Percentiles rank a stretch among this genome's conserved stretches.
Evolutionary conservation across 2,329 filamentous ascomycete species (phyloP).

Genomic region (Monosporascus ibericus): DNA sequence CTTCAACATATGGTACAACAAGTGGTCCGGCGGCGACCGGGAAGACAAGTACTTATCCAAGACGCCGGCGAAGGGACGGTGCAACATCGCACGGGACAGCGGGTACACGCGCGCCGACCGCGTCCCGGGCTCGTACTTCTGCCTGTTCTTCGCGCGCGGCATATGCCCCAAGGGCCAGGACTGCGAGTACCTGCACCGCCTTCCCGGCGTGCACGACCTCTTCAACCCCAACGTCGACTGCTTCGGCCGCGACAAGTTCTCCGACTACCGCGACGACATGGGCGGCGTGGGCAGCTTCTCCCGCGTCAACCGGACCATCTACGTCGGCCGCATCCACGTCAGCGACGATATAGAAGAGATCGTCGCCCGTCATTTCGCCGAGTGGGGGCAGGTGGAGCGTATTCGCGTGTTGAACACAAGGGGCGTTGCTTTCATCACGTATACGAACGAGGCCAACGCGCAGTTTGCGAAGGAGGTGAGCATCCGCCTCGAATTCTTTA

Average conservation of each 20-base stretch:
- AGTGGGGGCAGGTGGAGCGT: slow-evolving; percentile 92
- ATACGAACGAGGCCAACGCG: slow-evolving; percentile 81
- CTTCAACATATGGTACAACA: slow-evolving; percentile 99
- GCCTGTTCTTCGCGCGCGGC: slow-evolving; percentile 83
- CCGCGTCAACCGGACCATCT: slow-evolving; percentile 89
- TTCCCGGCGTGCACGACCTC: slow-evolving; percentile 80
- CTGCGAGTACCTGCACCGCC: slow-evolving; percentile 87
- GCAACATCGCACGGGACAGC: slow-evolving; percentile 74
- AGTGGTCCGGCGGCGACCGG: slow-evolving; percentile 92
- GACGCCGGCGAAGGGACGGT: slow-evolving; percentile 75
- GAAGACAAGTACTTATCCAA: slow-evolving; percentile 87
- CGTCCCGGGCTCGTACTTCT: slow-evolving; percentile 80
- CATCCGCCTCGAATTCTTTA: background rate
- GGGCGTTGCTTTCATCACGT: slow-evolving; percentile 93
- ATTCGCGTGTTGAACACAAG: slow-evolving; percentile 80
- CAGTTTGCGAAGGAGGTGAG: slow-evolving; percentile 69
- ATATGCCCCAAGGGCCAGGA: slow-evolving; percentile 80
- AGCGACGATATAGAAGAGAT: slow-evolving; percentile 97
- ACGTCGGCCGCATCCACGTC: slow-evolving; percentile 89
- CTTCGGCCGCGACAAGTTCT: slow-evolving; percentile 88
- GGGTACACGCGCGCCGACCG: slow-evolving; percentile 76
- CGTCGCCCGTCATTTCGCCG: slow-evolving; percentile 87
- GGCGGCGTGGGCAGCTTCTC: slow-evolving; percentile 91
- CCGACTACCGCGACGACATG: slow-evolving; percentile 95
- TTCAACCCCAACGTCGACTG: slow-evolving; percentile 94